Evolutionary conservation across 768 basidiomycete genomes (phyloP).

Genomic region (Chalciporus chontae): DNA sequence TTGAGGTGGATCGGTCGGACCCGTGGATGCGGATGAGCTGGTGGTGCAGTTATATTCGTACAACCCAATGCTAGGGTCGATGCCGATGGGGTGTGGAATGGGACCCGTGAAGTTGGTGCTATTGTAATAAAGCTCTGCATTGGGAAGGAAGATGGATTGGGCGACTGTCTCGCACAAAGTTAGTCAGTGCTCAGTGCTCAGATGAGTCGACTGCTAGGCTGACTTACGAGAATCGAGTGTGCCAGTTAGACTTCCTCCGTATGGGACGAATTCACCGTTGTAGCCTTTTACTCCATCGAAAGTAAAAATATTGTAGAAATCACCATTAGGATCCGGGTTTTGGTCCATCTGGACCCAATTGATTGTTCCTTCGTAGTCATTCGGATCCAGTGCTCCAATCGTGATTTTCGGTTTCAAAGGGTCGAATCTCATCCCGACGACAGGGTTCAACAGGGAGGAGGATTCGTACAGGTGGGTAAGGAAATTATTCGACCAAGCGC

Average conservation of each 20-base stretch:
- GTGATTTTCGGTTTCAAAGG: slow-evolving; percentile 27
- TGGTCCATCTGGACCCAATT: slow-evolving; percentile 26
- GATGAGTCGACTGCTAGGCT: not conserved
- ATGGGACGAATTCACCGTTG: slow-evolving; percentile 24
- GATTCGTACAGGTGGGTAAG: slow-evolving; percentile 20
- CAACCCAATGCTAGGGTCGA: not conserved
- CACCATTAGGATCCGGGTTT: slow-evolving; percentile 13
- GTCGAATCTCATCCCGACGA: slow-evolving; percentile 29
- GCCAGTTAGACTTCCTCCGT: slow-evolving; percentile 11
- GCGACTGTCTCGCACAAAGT: slow-evolving; percentile 10
- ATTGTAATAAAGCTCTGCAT: slow-evolving; percentile 15
- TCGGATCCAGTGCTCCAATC: slow-evolving; percentile 30
- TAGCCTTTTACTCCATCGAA: slow-evolving; percentile 31
- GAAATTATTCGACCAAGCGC: slow-evolving; percentile 6
- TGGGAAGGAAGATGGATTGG: slow-evolving; percentile 16
- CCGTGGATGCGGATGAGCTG: not conserved
- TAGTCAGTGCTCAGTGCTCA: not conserved
- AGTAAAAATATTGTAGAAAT: slow-evolving; percentile 19
- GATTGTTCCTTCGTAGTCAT: slow-evolving; percentile 30
- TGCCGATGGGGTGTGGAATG: slow-evolving; percentile 10
- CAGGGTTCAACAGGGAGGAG: slow-evolving; percentile 28
- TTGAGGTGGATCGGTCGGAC: slow-evolving; percentile 1
- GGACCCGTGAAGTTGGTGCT: slow-evolving; percentile 20
- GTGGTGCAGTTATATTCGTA: slow-evolving; percentile 18
- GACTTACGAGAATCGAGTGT: slow-evolving; percentile 25